Conservation (phyloP, 768 basidiomycete species). For the Pleurotus platypus region DNA sequence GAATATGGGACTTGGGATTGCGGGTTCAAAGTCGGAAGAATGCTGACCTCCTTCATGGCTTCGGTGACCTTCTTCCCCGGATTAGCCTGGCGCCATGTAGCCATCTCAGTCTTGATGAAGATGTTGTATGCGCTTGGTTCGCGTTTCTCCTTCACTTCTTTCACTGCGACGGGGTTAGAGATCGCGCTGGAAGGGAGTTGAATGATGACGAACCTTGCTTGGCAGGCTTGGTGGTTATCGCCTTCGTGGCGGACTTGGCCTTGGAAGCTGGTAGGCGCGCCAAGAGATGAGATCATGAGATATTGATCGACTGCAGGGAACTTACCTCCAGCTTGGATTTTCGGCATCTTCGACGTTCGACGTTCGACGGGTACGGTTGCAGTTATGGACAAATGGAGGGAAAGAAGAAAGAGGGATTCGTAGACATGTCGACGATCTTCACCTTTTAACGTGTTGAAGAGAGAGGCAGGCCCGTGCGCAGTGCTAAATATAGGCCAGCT, state of each 20-base stretch:
- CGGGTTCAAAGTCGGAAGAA: too few relatives aligned
- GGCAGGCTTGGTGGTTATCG: slow-evolving; percentile 1
- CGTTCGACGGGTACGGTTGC: background rate
- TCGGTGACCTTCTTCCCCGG: slow-evolving; percentile 45
- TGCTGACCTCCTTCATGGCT: slow-evolving; percentile 43
- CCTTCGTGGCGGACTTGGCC: slow-evolving; percentile 5
- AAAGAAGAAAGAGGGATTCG: background rate
- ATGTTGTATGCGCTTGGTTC: slow-evolving; percentile 57
- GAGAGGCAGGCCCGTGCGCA: too few relatives aligned
- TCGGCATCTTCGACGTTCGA: background rate
- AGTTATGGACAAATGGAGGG: background rate
- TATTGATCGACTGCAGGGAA: background rate
- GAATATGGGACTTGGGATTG: too few relatives aligned
- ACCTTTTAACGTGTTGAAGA: too few relatives aligned
- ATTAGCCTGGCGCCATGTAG: slow-evolving; percentile 52
- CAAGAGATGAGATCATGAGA: background rate
- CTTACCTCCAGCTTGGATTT: background rate
- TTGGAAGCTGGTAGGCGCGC: slow-evolving; percentile 1
- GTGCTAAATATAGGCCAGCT: too few relatives aligned
- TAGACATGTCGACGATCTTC: too few relatives aligned
- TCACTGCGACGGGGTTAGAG: background rate
- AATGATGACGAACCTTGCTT: background rate
- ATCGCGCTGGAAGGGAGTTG: background rate
- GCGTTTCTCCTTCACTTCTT: slow-evolving; percentile 41
- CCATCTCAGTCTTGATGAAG: slow-evolving; percentile 55